Evolutionary conservation across 176 grass and related monocot genomes (phyloP).

Genomic region (Poa pratensis): DNA sequence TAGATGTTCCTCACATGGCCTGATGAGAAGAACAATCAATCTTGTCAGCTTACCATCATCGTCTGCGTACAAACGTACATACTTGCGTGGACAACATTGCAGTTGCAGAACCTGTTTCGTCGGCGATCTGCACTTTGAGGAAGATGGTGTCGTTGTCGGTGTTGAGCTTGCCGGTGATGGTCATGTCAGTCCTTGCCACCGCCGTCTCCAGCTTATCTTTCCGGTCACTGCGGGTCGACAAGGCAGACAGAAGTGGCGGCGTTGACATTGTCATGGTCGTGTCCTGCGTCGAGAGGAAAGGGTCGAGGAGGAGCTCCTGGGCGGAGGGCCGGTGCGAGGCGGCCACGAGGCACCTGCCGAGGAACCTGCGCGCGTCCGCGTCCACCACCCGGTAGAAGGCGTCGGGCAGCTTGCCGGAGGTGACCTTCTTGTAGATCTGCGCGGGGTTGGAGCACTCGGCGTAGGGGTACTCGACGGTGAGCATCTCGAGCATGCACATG

Average conservation of each 20-base stretch:
- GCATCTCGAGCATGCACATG: conserved; percentile 96
- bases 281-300: conserved; percentile 65
- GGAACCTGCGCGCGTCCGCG: conserved; percentile 56
- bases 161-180: conserved; percentile 92
- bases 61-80: not conserved
- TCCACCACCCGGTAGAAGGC: conserved; percentile 63
- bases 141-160: conserved; percentile 79
- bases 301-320: conserved; percentile 68
- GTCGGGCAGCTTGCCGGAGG: conserved; percentile 73
- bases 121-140: conserved; percentile 86
- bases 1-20: conserved; percentile 76
- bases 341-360: conserved; percentile 55
- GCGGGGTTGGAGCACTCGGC: conserved; percentile 86
- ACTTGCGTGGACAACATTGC: not conserved
- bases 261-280: not conserved
- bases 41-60: not conserved
- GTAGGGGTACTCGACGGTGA: conserved; percentile 86
- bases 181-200: conserved; percentile 57
- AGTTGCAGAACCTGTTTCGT: conserved; percentile 49
- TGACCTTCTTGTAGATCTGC: conserved; percentile 99
- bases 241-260: not conserved
- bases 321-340: conserved; percentile 62
- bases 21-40: not conserved
- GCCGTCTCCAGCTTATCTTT: not conserved
- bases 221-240: not conserved